phyloP scores from a whole-genome alignment of 129 eudicot genomes.

The Chrysanthemum seticuspe region DNA sequence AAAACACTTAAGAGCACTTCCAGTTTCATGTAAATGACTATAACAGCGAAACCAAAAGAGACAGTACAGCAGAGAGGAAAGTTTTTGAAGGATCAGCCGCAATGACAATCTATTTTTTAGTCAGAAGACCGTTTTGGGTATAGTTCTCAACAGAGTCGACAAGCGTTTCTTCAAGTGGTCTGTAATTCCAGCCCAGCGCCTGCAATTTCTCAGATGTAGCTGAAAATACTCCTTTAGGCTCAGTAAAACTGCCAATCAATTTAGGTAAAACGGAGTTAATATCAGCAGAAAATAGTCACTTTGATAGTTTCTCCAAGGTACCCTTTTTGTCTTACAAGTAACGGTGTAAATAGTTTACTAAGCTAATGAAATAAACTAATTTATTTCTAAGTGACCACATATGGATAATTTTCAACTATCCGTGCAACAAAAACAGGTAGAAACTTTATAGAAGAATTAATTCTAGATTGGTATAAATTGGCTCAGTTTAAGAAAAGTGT shows the following conservation, averaged over 20 bases:
- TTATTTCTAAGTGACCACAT: too few species aligned
- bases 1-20: background rate
- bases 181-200: conserved; percentile 67
- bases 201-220: conserved; percentile 60
- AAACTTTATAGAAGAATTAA: too few species aligned
- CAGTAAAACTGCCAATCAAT: conserved; percentile 51
- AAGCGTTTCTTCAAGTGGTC: conserved; percentile 80
- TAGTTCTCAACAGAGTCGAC: conserved; percentile 65
- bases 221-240: conserved; percentile 27
- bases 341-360: too few species aligned
- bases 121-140: conserved; percentile 49
- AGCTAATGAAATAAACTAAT: too few species aligned
- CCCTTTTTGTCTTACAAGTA: too few species aligned
- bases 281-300: background rate
- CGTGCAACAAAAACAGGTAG: too few species aligned
- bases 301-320: too few species aligned
- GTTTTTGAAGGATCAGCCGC: too few species aligned
- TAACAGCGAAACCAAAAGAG: background rate
- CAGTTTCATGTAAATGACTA: background rate
- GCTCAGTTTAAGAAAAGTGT: too few species aligned
- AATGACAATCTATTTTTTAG: conserved; percentile 4
- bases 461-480: too few species aligned
- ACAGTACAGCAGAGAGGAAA: too few species aligned
- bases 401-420: too few species aligned
- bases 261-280: conserved; percentile 10